These are phyloP conservation scores for Begonia masoniana DNA, from an alignment of 306 rosid species.

Conservation along the genomic window DNA sequence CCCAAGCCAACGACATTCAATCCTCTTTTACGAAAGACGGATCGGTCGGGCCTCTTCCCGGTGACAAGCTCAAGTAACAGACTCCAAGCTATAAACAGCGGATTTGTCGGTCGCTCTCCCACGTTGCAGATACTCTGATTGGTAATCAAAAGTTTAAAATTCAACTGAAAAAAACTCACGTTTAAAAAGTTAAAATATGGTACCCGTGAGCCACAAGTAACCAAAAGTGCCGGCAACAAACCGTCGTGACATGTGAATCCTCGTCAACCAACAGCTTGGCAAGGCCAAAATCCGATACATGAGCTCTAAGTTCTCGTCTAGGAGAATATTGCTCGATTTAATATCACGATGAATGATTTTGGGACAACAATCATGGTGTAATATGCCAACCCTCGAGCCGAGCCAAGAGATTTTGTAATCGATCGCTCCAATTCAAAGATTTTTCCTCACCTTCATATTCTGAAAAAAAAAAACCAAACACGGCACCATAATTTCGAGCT, in stretches of 20 bases:
- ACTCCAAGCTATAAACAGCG: conserved; percentile 97
- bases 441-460: conserved; percentile 28
- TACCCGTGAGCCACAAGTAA: conserved; percentile 94
- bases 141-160: not conserved
- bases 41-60: conserved; percentile 97
- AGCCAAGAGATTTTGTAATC: conserved; percentile 79
- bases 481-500: too few relatives aligned
- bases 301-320: conserved; percentile 75
- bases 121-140: conserved; percentile 78
- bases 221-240: conserved; percentile 99
- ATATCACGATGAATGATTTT: conserved; percentile 79
- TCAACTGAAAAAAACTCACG: not conserved
- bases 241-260: conserved; percentile 91
- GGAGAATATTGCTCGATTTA: conserved; percentile 94
- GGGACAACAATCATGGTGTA: conserved; percentile 90
- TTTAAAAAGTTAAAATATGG: not conserved
- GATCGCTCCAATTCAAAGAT: conserved; percentile 56
- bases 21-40: conserved; percentile 71
- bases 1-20: conserved; percentile 97
- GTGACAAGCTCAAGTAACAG: conserved; percentile 91
- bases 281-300: conserved; percentile 84
- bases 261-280: conserved; percentile 89
- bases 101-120: conserved; percentile 95
- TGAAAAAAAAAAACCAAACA: conserved; percentile 8
- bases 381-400: conserved; percentile 87